Evolutionary conservation across 2,329 filamentous ascomycete species (phyloP).

Genomic region (Claviceps paspali): DNA sequence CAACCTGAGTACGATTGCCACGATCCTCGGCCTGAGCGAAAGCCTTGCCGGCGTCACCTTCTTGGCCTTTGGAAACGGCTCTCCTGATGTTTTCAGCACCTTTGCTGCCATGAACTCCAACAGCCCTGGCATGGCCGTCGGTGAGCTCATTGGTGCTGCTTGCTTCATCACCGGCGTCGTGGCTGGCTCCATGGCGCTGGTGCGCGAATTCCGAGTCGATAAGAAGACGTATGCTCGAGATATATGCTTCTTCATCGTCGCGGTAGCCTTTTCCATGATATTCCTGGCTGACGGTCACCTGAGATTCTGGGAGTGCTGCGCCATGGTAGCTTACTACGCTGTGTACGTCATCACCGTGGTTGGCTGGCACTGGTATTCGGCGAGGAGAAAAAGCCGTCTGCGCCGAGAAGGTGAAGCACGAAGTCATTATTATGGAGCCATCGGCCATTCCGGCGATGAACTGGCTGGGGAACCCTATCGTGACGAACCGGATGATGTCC

Average conservation of each 20-base stretch:
- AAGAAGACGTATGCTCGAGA: constrained; percentile 83
- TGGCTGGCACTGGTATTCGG: constrained; percentile 77
- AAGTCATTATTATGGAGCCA: constrained; percentile 51
- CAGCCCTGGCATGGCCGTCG: constrained; percentile 90
- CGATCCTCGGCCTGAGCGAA: constrained; percentile 81
- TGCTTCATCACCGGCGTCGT: constrained; percentile 95
- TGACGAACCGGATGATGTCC: constrained; percentile 32
- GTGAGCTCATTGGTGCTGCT: constrained; percentile 87
- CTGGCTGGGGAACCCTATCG: constrained; percentile 44
- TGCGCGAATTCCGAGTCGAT: constrained; percentile 86
- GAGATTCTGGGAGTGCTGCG: constrained; percentile 73
- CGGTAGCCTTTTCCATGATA: constrained; percentile 72
- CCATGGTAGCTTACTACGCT: constrained; percentile 82
- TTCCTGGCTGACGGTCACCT: constrained; percentile 77
- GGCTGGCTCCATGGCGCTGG: constrained; percentile 89
- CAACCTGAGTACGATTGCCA: constrained; percentile 86
- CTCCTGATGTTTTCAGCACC: constrained; percentile 94
- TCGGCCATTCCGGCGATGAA: constrained; percentile 36
- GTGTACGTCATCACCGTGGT: constrained; percentile 86
- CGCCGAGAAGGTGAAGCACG: constrained; percentile 57
- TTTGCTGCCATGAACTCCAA: constrained; percentile 97
- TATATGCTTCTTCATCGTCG: constrained; percentile 79
- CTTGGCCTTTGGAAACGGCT: constrained; percentile 92
- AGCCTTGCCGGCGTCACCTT: constrained; percentile 94
- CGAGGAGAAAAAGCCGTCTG: constrained; percentile 41